A percentile compares a stretch with the other conserved stretches of the same genome.
Conservation (phyloP, 345 rosid genomes). For the Acer negundo region DNA sequence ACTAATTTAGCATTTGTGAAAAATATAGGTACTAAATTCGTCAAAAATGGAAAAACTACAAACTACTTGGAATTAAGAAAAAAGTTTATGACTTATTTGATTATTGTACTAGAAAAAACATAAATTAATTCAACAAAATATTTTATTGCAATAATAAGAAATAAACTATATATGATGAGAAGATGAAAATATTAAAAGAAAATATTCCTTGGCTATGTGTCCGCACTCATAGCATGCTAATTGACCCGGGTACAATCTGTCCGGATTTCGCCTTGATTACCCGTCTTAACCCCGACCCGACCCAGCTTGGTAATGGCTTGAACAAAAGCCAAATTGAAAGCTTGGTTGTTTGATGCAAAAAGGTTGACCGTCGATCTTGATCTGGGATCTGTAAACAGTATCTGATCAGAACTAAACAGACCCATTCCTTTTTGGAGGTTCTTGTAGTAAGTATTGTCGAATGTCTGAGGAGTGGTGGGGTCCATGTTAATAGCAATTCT, state of each 20-base stretch:
- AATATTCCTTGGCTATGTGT: too few relatives aligned
- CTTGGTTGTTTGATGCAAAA: conserved; percentile 53
- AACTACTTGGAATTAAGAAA: too few relatives aligned
- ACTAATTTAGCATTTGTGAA: too few relatives aligned
- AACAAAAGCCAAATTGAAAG: conserved; percentile 65
- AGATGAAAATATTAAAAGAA: too few relatives aligned
- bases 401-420: conserved; percentile 67
- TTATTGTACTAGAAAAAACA: too few relatives aligned
- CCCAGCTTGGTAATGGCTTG: conserved; percentile 77
- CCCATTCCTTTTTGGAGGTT: conserved; percentile 81
- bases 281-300: conserved; percentile 66
- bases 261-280: conserved; percentile 72
- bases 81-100: too few relatives aligned
- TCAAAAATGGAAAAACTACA: too few relatives aligned
- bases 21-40: too few relatives aligned
- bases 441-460: conserved; percentile 75
- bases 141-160: too few relatives aligned
- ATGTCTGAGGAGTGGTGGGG: conserved; percentile 62
- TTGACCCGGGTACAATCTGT: conserved; percentile 57
- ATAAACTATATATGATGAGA: too few relatives aligned
- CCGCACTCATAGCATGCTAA: conserved; percentile 16
- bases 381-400: conserved; percentile 60
- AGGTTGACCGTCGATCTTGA: conserved; percentile 57
- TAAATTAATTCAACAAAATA: too few relatives aligned
- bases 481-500: conserved; percentile 85